phyloP scores from a whole-genome alignment of 2,329 filamentous ascomycete genomes.

The Trichoderma sp. region DNA sequence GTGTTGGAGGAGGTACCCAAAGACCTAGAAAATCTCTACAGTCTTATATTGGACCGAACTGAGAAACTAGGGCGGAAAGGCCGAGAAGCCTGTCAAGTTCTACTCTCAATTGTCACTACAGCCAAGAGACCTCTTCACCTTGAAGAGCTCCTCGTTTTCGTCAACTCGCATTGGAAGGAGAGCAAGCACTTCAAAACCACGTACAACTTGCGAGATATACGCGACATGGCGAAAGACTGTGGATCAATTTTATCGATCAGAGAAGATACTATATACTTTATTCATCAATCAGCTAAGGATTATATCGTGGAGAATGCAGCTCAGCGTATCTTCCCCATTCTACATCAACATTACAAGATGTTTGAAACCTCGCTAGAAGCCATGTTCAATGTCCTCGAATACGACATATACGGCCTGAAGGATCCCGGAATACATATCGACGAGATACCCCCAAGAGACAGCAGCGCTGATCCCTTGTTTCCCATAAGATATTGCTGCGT shows the following conservation, averaged over 20 bases:
- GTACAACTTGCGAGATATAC: background rate
- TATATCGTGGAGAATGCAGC: background rate
- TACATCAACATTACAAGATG: background rate
- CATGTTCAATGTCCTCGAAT: background rate
- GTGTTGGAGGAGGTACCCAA: background rate
- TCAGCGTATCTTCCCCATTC: background rate
- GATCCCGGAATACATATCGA: background rate
- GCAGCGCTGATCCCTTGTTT: background rate
- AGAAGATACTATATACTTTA: background rate
- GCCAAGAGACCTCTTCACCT: background rate
- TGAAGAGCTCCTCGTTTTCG: background rate
- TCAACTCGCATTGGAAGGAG: background rate
- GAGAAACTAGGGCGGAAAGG: background rate
- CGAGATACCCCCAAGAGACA: fast-evolving
- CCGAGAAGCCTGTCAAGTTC: background rate
- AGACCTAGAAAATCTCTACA: background rate
- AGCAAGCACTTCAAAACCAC: background rate
- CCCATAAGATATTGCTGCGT: background rate
- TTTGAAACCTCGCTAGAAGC: background rate
- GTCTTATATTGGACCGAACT: background rate
- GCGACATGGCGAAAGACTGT: background rate
- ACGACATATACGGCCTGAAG: background rate
- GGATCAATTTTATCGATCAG: background rate
- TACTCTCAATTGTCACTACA: background rate
- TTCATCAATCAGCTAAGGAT: background rate